Evolutionary conservation across 1,284 basidiomycete genomes (phyloP), one percentile per base, ranked within the genome.

Genomic region (Ustilago shanxiensis): DNA sequence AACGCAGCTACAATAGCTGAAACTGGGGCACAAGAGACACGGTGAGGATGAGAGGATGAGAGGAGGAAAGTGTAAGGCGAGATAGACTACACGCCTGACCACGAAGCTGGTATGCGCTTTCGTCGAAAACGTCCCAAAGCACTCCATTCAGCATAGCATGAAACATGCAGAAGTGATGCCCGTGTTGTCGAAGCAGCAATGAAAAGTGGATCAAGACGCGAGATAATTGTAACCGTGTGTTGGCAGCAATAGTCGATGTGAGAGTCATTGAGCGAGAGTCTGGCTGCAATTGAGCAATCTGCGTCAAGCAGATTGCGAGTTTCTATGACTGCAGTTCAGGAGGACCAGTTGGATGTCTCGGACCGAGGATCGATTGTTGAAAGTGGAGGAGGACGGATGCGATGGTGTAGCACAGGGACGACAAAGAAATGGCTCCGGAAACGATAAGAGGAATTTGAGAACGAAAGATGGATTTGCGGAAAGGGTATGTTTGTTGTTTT

Each of bases 401-500:
- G 41, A 31, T 24, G 61, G 33, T 35, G 31, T 49, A 50, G 6
- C 26, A 26, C 10, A 26, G 18, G 18, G 14, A 22, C 18, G 45
- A 51, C 33, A 37, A 51, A 28, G 22, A 33, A 22, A 35, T 18
- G 39, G 60, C 56, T 60, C 65, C 45, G 55, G 54, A 37, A 45
- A 37, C 35, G 35, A 37, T 7, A 37, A 37, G 8, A 14, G 7
- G 35, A 37, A 37, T 5, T n/a, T 39, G 24, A 16, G 13, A 20
- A n/a, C 31, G 50, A 18, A 44, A 26, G 49, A 28, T 41, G 2
- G 41, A 22, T 24, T 9, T 11, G 51, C 50, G 8, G 31, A 33
- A 28, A 41, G 70, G 65, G 65, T 67, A 61, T 64, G 52, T 59
- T 91, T 89, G 52, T 59, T 91, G 52, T 59, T 91, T 91, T 89